Evolutionary conservation across 305 asterid species (phyloP).

Genomic region (Fraxinus sp.): DNA sequence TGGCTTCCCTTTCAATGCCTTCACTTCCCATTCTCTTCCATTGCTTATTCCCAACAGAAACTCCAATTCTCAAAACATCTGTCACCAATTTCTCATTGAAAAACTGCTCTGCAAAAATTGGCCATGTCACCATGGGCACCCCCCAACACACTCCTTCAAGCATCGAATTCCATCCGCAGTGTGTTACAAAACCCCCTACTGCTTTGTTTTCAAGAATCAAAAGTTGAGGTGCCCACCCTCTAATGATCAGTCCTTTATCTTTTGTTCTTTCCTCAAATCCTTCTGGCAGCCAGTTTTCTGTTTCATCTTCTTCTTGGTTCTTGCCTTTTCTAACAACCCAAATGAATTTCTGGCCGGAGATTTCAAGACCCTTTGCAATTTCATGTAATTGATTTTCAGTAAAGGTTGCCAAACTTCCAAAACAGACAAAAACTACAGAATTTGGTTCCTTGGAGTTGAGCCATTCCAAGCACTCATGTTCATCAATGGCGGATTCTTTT

Average conservation of each 20-base stretch:
- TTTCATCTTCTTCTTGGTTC: not conserved
- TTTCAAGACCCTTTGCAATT: slow-evolving; percentile 28
- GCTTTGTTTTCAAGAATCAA: slow-evolving; percentile 35
- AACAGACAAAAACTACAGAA: slow-evolving; percentile 38
- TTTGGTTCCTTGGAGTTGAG: slow-evolving; percentile 40
- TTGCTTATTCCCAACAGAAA: not conserved
- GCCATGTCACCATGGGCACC: slow-evolving; percentile 47
- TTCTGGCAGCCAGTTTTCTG: slow-evolving; percentile 31
- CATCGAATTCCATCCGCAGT: slow-evolving; percentile 48
- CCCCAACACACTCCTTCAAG: slow-evolving; percentile 39
- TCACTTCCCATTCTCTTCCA: not conserved
- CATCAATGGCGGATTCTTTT: slow-evolving; percentile 36
- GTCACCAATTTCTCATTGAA: slow-evolving; percentile 32
- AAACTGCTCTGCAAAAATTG: slow-evolving; percentile 37
- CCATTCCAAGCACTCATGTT: slow-evolving; percentile 52
- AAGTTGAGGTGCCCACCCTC: slow-evolving; percentile 52
- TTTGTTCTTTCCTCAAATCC: slow-evolving; percentile 25
- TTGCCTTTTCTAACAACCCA: slow-evolving; percentile 22
- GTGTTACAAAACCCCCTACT: slow-evolving; percentile 38
- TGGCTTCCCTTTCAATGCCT: slow-evolving; percentile 26
- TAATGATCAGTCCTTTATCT: slow-evolving; percentile 31
- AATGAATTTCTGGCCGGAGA: slow-evolving; percentile 20
- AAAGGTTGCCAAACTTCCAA: slow-evolving; percentile 36
- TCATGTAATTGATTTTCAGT: slow-evolving; percentile 18
- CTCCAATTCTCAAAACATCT: slow-evolving; percentile 25